Evolutionary conservation across 441 rosid species (phyloP), one percentile per base, ranked within the genome.

Genomic region (Gossypium gossypioides): DNA sequence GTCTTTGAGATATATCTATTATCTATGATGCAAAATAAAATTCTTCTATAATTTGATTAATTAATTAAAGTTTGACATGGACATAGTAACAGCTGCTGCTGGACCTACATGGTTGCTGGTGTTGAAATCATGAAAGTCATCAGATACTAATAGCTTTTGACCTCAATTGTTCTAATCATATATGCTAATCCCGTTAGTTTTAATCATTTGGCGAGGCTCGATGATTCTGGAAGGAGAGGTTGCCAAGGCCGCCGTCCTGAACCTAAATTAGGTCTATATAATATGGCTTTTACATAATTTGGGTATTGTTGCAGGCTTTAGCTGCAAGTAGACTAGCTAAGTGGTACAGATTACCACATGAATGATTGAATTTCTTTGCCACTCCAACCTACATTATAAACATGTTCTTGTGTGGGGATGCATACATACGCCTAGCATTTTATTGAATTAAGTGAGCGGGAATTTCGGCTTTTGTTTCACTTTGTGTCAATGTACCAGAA

Each of bases 191-290:
- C 59, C 58, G 51, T 29, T 25, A 18, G 18, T 48, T 58, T 54
- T 63, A 78, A 73, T 79, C 73, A 74, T 84, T 83, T 60, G 81
- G 80, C 40, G 54, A 1, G 75, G 21, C 15, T 44, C 52, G 81
- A 72, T 63, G 55, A 44, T 72, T 79, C 74, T 52, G 70, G 79
- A 73, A 63, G 78, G 60, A 51, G 15, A 9, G 59, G 7, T 2
- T 13, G 13, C 3, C n/a, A 22, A 7, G 55, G 32, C 62, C 15
- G 34, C 32, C 62, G n/a, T 27, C 29, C 29, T 27, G 29, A 27
- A 27, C 29, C 29, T 27, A 27, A 27, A 27, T 3, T 27, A 27
- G 29, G 29, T 27, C 29, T 27, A 27, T 27, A 27, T 27, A 27
- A 27, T 37, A 37, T 37, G 42, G 10, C 42, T 37, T 37, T 37